Evolutionary conservation across 2,329 filamentous ascomycete genomes (phyloP).

Genomic region (Byssochlamys sp.): DNA sequence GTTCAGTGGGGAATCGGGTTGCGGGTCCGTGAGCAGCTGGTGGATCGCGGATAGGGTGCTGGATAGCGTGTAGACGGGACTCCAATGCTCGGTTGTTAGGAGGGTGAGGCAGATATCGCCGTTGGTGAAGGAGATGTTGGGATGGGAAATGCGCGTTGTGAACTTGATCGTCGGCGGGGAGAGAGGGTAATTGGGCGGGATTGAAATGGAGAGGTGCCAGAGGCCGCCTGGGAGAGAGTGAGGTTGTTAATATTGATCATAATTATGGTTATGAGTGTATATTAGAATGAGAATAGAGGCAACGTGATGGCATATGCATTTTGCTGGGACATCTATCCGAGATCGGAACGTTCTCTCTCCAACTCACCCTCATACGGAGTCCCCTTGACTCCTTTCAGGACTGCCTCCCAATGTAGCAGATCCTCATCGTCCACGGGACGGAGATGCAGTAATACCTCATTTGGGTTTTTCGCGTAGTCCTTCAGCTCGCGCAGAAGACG

Average conservation of each 20-base stretch:
- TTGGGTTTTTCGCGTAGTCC: constrained; percentile 47
- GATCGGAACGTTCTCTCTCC: neutral
- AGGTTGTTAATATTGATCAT: neutral
- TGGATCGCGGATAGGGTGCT: constrained; percentile 39
- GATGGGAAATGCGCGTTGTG: constrained; percentile 73
- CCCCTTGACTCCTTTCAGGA: constrained; percentile 49
- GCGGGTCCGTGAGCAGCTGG: constrained; percentile 37
- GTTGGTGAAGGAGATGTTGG: constrained; percentile 63
- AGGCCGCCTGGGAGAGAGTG: constrained; percentile 48
- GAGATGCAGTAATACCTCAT: constrained; percentile 47
- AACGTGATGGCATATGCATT: neutral
- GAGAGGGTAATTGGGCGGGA: constrained; percentile 71
- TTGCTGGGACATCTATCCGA: neutral
- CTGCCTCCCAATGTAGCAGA: constrained; percentile 51
- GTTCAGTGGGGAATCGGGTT: constrained; percentile 40
- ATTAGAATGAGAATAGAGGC: neutral
- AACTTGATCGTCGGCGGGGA: constrained; percentile 70
- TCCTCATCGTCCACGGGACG: constrained; percentile 49
- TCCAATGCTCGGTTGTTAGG: constrained; percentile 64
- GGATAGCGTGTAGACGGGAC: constrained; percentile 68
- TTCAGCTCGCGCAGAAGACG: constrained; percentile 54
- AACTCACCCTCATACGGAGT: constrained; percentile 51
- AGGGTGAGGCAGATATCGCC: constrained; percentile 94
- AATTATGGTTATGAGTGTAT: constrained; percentile 1
- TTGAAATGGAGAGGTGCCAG: constrained; percentile 69